A percentile compares a stretch with the other conserved stretches of the same genome.
These are phyloP conservation scores for Sordariomycetes sp. DNA, from an alignment of 2,329 filamentous ascomycete species.

Conservation along the genomic window DNA sequence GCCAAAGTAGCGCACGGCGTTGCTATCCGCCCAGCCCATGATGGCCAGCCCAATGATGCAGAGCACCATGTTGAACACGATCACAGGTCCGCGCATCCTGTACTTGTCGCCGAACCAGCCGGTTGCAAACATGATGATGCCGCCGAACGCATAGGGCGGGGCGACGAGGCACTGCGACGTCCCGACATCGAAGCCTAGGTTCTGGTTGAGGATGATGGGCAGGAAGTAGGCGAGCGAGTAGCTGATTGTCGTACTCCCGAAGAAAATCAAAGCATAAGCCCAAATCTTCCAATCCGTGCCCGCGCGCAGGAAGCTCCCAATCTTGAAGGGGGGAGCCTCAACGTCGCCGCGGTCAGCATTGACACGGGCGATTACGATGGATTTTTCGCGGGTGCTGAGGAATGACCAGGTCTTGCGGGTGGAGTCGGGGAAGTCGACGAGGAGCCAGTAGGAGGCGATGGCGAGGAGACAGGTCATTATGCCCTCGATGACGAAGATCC, in stretches of 20 bases:
- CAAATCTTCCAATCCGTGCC: slow-evolving; percentile 44
- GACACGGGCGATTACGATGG: slow-evolving; percentile 40
- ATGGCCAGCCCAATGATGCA: slow-evolving; percentile 58
- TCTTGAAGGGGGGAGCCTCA: slow-evolving; percentile 36
- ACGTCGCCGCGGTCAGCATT: slow-evolving; percentile 44
- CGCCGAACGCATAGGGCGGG: slow-evolving; percentile 54
- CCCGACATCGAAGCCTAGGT: slow-evolving; percentile 51
- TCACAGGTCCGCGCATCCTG: slow-evolving; percentile 50
- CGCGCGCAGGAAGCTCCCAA: slow-evolving; percentile 29
- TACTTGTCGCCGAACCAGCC: slow-evolving; percentile 56
- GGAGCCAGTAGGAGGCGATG: slow-evolving; percentile 36
- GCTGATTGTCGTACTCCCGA: slow-evolving; percentile 55
- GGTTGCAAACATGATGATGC: slow-evolving; percentile 44
- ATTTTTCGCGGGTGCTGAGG: slow-evolving; percentile 33
- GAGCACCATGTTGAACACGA: slow-evolving; percentile 52
- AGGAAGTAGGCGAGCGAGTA: slow-evolving; percentile 73
- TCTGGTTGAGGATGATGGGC: slow-evolving; percentile 54
- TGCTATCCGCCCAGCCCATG: slow-evolving; percentile 50
- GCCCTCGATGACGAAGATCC: slow-evolving; percentile 50
- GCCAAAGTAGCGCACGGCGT: slow-evolving; percentile 55
- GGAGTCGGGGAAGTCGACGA: slow-evolving; percentile 52
- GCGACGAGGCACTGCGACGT: slow-evolving; percentile 58
- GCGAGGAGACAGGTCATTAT: slow-evolving; percentile 39
- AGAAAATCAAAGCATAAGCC: slow-evolving; percentile 46
- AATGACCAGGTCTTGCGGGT: slow-evolving; percentile 36